Percentiles rank a stretch among this genome's conserved stretches.
Evolutionary conservation across 129 eudicot genomes (phyloP).

Genomic region (Tagetes erecta): DNA sequence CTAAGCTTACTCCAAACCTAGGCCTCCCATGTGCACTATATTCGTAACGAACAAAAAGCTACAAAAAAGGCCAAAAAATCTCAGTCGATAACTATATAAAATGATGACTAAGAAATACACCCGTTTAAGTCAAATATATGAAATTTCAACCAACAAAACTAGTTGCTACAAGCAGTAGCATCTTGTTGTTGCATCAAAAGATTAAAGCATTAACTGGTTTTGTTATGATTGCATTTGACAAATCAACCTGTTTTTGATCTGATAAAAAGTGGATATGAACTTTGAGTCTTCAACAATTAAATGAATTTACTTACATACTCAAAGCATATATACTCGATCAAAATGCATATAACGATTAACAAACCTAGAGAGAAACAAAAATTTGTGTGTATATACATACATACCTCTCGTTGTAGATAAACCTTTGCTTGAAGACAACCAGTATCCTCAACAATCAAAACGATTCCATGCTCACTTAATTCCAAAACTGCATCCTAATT

Average conservation of each 20-base stretch:
- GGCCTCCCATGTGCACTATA: slow-evolving; percentile 84
- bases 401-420: slow-evolving; percentile 88
- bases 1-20: slow-evolving; percentile 89
- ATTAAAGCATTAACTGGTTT: neutral
- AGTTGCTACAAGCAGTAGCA: slow-evolving; percentile 3
- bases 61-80: slow-evolving; percentile 3
- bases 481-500: slow-evolving; percentile 84
- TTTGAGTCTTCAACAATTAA: neutral
- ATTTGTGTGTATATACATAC: neutral
- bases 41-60: slow-evolving; percentile 83
- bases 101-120: no score
- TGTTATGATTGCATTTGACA: neutral
- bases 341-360: neutral
- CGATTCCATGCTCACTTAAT: slow-evolving; percentile 86
- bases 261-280: neutral
- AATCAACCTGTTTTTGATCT: neutral
- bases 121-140: neutral
- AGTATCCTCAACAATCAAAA: slow-evolving; percentile 86
- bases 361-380: neutral
- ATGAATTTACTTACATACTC: neutral
- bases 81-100: neutral
- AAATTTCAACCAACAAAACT: slow-evolving; percentile 8
- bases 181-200: slow-evolving; percentile 4
- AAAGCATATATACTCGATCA: neutral
- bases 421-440: slow-evolving; percentile 97